Evolutionary conservation across 257 asterid species (phyloP).

Genomic region (Gentiana macrophylla): DNA sequence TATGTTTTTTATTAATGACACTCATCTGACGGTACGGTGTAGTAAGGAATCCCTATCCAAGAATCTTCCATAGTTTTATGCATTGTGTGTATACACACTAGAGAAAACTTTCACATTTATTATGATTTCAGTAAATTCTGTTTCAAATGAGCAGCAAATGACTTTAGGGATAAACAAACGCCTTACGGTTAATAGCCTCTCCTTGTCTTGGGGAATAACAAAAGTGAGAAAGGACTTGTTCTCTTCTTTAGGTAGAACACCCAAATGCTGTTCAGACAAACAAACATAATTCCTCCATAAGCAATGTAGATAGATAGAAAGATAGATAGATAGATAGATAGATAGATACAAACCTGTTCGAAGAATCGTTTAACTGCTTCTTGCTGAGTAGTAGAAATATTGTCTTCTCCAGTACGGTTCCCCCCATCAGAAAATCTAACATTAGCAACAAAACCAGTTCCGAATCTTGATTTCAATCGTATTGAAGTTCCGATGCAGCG

Average conservation of each 20-base stretch:
- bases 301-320: not conserved
- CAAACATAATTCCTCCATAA: not conserved
- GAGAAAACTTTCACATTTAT: not conserved
- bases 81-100: too few relatives aligned
- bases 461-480: slow-evolving; percentile 73
- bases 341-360: slow-evolving; percentile 41
- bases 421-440: slow-evolving; percentile 55
- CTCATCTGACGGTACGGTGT: too few relatives aligned
- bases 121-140: not conserved
- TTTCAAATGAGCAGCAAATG: not conserved
- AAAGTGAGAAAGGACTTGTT: slow-evolving; percentile 69
- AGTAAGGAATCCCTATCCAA: too few relatives aligned
- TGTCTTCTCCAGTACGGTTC: slow-evolving; percentile 25
- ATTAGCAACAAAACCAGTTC: slow-evolving; percentile 73
- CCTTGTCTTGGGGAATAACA: slow-evolving; percentile 78
- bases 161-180: not conserved
- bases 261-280: slow-evolving; percentile 41
- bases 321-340: slow-evolving; percentile 16
- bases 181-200: slow-evolving; percentile 61
- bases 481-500: slow-evolving; percentile 93
- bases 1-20: too few relatives aligned
- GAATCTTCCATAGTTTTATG: too few relatives aligned
- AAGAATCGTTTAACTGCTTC: slow-evolving; percentile 65
- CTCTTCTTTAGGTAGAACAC: slow-evolving; percentile 73
- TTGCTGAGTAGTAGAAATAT: slow-evolving; percentile 22